Percentiles rank a stretch among this genome's conserved stretches.
These are phyloP conservation scores for Penicillium digitatum DNA, from an alignment of 2,329 filamentous ascomycete species.

Conservation along the genomic window DNA sequence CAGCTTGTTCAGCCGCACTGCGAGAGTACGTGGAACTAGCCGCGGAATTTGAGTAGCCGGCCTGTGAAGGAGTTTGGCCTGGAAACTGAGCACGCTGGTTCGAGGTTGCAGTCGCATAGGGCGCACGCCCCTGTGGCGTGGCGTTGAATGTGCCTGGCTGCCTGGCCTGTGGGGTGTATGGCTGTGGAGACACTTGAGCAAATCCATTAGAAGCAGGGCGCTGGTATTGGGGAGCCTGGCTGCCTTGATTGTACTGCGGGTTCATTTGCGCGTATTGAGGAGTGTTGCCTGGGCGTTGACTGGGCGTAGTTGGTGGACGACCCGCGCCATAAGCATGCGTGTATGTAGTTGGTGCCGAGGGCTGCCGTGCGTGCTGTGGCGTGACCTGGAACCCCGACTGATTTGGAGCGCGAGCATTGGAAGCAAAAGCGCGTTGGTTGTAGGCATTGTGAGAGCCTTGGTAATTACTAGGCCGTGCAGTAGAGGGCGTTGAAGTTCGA, in stretches of 20 bases:
- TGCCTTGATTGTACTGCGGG: conserved; percentile 34
- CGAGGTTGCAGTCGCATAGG: conserved; percentile 34
- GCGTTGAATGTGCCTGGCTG: conserved; percentile 32
- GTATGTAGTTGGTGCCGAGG: conserved; percentile 31
- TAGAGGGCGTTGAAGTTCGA: conserved; percentile 35
- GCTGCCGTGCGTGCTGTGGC: conserved; percentile 33
- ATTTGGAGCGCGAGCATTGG: conserved; percentile 29
- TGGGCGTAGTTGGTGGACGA: conserved; percentile 35
- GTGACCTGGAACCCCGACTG: conserved; percentile 28
- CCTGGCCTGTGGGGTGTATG: conserved; percentile 35
- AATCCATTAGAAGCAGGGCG: conserved; percentile 39
- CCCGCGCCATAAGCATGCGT: conserved; percentile 32
- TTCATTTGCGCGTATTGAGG: conserved; percentile 34
- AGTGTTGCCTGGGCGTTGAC: conserved; percentile 37
- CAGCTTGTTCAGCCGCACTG: conserved; percentile 40
- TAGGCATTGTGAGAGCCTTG: conserved; percentile 30
- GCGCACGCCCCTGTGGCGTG: conserved; percentile 34
- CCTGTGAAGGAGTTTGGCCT: conserved; percentile 30
- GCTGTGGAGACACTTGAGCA: conserved; percentile 34
- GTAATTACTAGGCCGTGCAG: conserved; percentile 30
- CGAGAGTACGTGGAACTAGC: conserved; percentile 37
- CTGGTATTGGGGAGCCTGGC: conserved; percentile 41
- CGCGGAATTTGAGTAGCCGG: conserved; percentile 34
- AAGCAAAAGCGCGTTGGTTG: conserved; percentile 33
- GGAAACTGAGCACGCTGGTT: conserved; percentile 28